phyloP scores from a whole-genome alignment of 768 basidiomycete genomes.

The Suillus discolor region DNA sequence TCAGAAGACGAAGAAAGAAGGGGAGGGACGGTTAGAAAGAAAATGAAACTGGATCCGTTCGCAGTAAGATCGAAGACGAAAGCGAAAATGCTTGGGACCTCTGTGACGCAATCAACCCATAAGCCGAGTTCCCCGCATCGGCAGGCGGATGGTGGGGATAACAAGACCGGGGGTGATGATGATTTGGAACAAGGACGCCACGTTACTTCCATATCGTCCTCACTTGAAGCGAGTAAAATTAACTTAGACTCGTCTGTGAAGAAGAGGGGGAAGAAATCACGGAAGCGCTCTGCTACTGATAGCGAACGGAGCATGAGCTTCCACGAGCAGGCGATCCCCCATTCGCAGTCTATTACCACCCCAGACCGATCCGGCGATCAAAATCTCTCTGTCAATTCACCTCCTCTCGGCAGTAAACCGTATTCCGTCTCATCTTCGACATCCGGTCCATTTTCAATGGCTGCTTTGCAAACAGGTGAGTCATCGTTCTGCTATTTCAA shows the following conservation, averaged over 20 bases:
- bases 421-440: slow-evolving; percentile 4
- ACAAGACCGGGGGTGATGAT: slow-evolving; percentile 2
- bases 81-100: slow-evolving; percentile 30
- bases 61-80: slow-evolving; percentile 46
- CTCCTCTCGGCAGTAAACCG: neutral
- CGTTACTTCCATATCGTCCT: neutral
- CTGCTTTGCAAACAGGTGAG: neutral
- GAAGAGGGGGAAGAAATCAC: neutral
- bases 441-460: slow-evolving; percentile 2
- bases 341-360: neutral
- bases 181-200: neutral
- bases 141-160: neutral
- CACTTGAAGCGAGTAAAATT: neutral
- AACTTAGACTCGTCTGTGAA: neutral
- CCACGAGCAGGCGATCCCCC: neutral
- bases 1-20: slow-evolving; percentile 58
- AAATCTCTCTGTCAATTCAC: neutral
- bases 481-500: neutral
- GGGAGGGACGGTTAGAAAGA: slow-evolving; percentile 61
- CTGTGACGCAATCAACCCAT: neutral
- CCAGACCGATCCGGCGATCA: slow-evolving; percentile 1
- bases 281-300: neutral
- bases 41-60: slow-evolving; percentile 62
- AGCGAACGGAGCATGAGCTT: neutral
- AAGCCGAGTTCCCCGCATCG: neutral